Evolutionary conservation across 176 grass and related monocot genomes (phyloP).

Genomic region (Lolium multiflorum): DNA sequence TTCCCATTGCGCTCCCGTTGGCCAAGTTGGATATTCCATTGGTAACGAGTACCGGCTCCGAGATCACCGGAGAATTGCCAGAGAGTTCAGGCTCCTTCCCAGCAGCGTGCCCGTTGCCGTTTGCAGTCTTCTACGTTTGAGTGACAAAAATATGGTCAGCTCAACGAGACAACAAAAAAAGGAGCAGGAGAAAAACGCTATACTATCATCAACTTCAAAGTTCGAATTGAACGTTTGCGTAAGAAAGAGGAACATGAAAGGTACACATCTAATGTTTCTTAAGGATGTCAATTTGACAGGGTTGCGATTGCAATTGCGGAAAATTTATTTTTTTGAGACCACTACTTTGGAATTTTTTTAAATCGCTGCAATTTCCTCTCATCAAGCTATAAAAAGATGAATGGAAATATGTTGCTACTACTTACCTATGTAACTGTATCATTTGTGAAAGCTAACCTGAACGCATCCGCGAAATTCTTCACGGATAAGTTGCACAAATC

Average conservation of each 20-base stretch:
- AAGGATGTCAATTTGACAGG: too few relatives aligned
- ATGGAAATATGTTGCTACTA: too few relatives aligned
- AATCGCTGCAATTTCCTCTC: not conserved
- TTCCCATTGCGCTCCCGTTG: constrained; percentile 23
- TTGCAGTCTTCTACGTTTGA: constrained; percentile 57
- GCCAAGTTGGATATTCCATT: constrained; percentile 37
- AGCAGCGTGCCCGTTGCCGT: constrained; percentile 49
- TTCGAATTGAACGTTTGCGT: not conserved
- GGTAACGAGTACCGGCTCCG: constrained; percentile 73
- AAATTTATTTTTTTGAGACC: not conserved
- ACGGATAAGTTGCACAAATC: not conserved
- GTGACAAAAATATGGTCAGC: constrained; percentile 19
- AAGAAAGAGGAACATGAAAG: too few relatives aligned
- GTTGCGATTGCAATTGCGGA: not conserved
- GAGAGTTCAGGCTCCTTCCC: constrained; percentile 54
- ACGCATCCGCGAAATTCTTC: not conserved
- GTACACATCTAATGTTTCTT: too few relatives aligned
- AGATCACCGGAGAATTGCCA: constrained; percentile 74
- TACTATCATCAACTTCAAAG: not conserved
- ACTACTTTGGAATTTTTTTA: not conserved
- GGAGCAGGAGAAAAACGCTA: constrained; percentile 2
- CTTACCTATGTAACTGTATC: not conserved
- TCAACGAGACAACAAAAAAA: constrained; percentile 6
- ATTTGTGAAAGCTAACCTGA: not conserved
- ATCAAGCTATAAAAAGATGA: not conserved